These are phyloP conservation scores for Amanita brunnescens DNA, from an alignment of 768 basidiomycete genomes.

Conservation along the genomic window DNA sequence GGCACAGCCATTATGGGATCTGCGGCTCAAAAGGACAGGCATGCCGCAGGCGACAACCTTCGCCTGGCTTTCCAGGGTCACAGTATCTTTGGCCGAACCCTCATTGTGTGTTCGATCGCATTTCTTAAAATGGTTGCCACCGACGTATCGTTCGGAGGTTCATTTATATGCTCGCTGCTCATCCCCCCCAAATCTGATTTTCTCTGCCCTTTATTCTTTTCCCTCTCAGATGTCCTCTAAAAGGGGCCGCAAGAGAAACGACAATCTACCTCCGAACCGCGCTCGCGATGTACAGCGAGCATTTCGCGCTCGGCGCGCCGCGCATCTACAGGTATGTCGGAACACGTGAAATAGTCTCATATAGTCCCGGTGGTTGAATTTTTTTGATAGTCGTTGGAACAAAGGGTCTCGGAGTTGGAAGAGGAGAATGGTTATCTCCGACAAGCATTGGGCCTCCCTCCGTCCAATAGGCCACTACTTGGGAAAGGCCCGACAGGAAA, in stretches of 20 bases:
- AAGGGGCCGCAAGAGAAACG: constrained; percentile 78
- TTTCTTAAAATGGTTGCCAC: constrained; percentile 9
- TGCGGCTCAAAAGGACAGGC: constrained; percentile 4
- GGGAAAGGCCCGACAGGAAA: constrained; percentile 86
- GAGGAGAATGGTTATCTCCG: constrained; percentile 74
- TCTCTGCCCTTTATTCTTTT: constrained; percentile 22
- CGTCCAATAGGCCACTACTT: constrained; percentile 60
- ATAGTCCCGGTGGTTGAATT: constrained; percentile 11
- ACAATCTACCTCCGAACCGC: constrained; percentile 71
- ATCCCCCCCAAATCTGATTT: constrained; percentile 12
- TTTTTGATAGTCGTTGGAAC: constrained; percentile 59
- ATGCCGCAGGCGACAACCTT: constrained; percentile 4
- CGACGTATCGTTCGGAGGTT: constrained; percentile 12
- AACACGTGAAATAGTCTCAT: constrained; percentile 33
- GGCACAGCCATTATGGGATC: constrained; percentile 3
- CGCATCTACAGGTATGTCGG: constrained; percentile 63
- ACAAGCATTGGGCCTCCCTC: constrained; percentile 62
- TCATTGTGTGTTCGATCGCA: constrained; percentile 5
- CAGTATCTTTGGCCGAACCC: constrained; percentile 8
- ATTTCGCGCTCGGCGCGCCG: constrained; percentile 81
- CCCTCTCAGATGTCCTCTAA: constrained; percentile 62
- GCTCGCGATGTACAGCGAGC: constrained; percentile 86
- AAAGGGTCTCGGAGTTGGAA: constrained; percentile 75
- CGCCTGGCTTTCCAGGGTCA: constrained; percentile 7
- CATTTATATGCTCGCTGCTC: constrained; percentile 26